phyloP scores from a whole-genome alignment of 169 alveolate genomes.

The Eimeria brunetti region DNA sequence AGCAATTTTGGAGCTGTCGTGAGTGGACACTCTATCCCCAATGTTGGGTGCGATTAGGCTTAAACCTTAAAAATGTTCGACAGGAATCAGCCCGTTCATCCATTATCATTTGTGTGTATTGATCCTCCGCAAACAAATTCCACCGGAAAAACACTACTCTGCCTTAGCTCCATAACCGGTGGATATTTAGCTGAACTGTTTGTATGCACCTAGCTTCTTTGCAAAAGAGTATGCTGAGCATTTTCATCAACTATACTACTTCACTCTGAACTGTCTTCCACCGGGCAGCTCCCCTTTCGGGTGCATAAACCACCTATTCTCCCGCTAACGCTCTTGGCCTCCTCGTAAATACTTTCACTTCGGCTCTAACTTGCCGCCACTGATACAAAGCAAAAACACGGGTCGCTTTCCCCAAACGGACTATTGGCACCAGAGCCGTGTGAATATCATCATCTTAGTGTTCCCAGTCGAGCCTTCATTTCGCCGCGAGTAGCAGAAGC shows the following conservation, averaged over 20 bases:
- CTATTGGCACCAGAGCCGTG: neutral
- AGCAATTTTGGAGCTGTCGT: neutral
- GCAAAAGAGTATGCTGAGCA: too few species aligned
- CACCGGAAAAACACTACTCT: neutral
- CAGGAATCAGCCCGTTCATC: neutral
- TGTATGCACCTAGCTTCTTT: neutral
- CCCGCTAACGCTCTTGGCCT: neutral
- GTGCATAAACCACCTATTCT: neutral
- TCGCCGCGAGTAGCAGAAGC: too few species aligned
- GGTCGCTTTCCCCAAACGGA: neutral
- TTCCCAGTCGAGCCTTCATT: too few species aligned
- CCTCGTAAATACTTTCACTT: neutral
- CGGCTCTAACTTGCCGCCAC: neutral
- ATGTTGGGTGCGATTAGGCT: neutral
- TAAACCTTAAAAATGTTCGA: neutral
- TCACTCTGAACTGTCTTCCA: neutral
- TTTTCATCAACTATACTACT: neutral
- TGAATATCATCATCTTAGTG: too few species aligned
- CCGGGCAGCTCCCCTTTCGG: neutral
- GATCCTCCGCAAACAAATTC: neutral
- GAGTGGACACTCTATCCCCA: neutral
- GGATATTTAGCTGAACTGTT: neutral
- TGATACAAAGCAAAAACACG: neutral
- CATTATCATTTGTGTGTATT: too few species aligned
- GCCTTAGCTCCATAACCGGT: neutral